These are phyloP conservation scores for Diospyros lotus DNA, from an alignment of 148 eudicot species.

Conservation along the genomic window DNA sequence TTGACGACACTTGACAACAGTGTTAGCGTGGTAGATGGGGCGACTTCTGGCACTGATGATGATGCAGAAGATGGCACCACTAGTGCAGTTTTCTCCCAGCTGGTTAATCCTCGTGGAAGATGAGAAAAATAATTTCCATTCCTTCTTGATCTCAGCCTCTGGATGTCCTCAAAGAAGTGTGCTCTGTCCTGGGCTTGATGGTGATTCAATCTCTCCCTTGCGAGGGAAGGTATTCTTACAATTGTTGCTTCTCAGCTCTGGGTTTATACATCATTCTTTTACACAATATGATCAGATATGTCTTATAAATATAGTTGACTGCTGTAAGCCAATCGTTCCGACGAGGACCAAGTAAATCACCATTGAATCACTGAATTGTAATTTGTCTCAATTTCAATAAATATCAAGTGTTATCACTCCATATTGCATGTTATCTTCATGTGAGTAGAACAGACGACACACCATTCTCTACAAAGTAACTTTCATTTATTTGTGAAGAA, in stretches of 20 bases:
- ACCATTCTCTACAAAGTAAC: not conserved
- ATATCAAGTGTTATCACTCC: not conserved
- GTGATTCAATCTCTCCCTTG: not conserved
- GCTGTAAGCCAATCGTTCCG: not conserved
- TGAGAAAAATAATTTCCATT: constrained; percentile 23
- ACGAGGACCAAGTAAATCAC: not conserved
- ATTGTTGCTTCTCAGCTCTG: not conserved
- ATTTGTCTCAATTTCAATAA: not conserved
- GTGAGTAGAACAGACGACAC: not conserved
- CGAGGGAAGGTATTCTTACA: not conserved
- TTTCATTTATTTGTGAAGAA: not conserved
- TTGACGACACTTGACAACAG: constrained; percentile 60
- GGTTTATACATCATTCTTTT: not conserved
- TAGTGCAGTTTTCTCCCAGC: constrained; percentile 78
- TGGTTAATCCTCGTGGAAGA: constrained; percentile 87
- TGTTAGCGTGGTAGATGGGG: constrained; percentile 50
- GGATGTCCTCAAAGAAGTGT: not conserved
- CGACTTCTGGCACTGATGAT: constrained; percentile 56
- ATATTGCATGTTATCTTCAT: not conserved
- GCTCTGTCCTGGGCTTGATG: not conserved
- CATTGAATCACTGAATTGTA: not conserved
- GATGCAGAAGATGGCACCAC: constrained; percentile 75
- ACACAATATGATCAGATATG: not conserved
- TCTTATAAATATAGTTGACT: not conserved
- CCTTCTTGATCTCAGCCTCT: not conserved